Conservation (phyloP, 2,329 filamentous ascomycete species). For the Rhynchosporium secalis region DNA sequence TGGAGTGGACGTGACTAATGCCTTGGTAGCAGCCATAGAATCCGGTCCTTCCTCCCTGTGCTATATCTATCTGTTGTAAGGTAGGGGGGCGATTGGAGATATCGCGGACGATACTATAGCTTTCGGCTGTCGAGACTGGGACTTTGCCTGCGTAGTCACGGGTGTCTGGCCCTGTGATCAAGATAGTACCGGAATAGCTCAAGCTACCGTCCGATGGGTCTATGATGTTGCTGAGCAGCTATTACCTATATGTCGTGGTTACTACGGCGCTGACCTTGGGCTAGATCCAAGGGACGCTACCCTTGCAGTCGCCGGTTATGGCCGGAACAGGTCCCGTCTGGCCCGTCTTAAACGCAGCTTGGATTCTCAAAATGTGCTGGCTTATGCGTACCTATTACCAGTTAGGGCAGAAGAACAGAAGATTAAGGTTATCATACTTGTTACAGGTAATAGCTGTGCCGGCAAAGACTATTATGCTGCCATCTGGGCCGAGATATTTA, state of each 20-base stretch:
- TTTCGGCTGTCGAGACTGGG: constrained; percentile 64
- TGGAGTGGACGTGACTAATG: constrained; percentile 36
- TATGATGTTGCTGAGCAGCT: constrained; percentile 51
- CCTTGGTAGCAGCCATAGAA: constrained; percentile 48
- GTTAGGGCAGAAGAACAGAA: constrained; percentile 40
- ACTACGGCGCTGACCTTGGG: constrained; percentile 62
- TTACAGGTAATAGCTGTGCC: constrained; percentile 49
- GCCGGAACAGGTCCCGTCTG: constrained; percentile 52
- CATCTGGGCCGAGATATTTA: constrained; percentile 51
- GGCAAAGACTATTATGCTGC: constrained; percentile 63
- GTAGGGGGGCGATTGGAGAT: constrained; percentile 52
- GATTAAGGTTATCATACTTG: constrained; percentile 54
- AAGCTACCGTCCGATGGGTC: constrained; percentile 53
- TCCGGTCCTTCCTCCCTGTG: constrained; percentile 44
- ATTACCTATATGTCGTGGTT: constrained; percentile 52
- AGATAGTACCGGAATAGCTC: constrained; percentile 47
- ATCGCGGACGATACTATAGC: constrained; percentile 49
- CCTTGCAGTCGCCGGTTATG: constrained; percentile 57
- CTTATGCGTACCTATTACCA: constrained; percentile 56
- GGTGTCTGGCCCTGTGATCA: constrained; percentile 59
- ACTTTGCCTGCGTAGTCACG: constrained; percentile 64
- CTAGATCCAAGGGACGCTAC: constrained; percentile 57
- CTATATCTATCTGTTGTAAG: constrained; percentile 60
- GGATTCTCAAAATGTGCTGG: constrained; percentile 55
- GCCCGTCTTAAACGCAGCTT: constrained; percentile 49